Conservation (phyloP, 2,329 filamentous ascomycete species). For the Ceratocystis papillata region DNA sequence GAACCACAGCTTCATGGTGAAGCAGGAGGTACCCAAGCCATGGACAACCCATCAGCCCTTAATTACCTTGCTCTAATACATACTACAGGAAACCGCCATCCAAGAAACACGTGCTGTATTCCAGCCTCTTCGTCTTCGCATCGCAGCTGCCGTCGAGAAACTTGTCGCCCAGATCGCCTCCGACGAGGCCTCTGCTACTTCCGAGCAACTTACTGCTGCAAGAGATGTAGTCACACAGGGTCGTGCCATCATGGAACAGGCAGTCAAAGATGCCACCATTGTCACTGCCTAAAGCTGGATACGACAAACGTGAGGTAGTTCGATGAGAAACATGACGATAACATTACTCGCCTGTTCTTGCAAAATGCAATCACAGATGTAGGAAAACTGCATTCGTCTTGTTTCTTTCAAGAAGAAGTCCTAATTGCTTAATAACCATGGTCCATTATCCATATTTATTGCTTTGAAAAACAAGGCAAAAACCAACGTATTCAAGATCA, state of each 20-base stretch:
- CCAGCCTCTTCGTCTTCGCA: constrained; percentile 57
- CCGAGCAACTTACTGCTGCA: constrained; percentile 46
- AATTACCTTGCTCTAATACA: neutral
- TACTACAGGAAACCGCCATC: constrained; percentile 53
- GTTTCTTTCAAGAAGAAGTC: neutral
- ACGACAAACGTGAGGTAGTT: neutral
- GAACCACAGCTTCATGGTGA: constrained; percentile 67
- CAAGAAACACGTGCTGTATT: constrained; percentile 82
- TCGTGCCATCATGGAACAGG: constrained; percentile 31
- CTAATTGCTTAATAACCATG: neutral
- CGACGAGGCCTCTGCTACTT: constrained; percentile 37
- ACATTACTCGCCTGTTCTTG: neutral
- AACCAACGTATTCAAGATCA: neutral
- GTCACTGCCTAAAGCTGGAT: constrained; percentile 17
- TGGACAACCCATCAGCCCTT: neutral
- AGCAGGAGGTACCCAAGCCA: constrained; percentile 60
- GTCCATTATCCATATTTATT: neutral
- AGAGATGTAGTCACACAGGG: constrained; percentile 43
- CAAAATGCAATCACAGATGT: neutral
- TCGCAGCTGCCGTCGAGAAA: constrained; percentile 58
- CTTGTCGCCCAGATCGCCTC: constrained; percentile 67
- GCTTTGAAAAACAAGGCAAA: neutral
- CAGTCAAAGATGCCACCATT: constrained; percentile 16
- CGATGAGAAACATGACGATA: neutral
- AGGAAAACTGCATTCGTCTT: neutral